Conservation (phyloP, 1,139 yeast species). For the Lodderomyces theae region DNA sequence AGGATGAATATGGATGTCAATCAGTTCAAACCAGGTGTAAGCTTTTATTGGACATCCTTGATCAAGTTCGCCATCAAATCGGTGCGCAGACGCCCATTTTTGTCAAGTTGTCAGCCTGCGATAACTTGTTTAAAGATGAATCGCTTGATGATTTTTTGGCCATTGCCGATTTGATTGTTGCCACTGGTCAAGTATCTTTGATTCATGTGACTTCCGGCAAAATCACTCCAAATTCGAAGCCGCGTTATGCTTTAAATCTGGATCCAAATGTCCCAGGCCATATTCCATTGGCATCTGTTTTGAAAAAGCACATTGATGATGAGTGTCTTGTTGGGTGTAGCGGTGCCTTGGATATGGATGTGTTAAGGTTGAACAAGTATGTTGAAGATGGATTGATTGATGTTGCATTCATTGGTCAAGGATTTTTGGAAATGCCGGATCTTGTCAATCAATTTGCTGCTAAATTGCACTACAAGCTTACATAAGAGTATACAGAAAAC, state of each 20-base stretch:
- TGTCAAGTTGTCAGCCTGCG: slow-evolving; percentile 43
- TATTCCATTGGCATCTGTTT: slow-evolving; percentile 33
- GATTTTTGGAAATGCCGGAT: slow-evolving; percentile 46
- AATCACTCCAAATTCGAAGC: slow-evolving; percentile 24
- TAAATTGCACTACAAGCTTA: slow-evolving; percentile 1
- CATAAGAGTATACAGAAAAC: neutral
- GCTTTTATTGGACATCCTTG: slow-evolving; percentile 56
- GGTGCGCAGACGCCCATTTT: slow-evolving; percentile 31
- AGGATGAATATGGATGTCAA: slow-evolving; percentile 51
- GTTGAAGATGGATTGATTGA: slow-evolving; percentile 44
- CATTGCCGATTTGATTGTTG: neutral
- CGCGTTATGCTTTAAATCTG: slow-evolving; percentile 11
- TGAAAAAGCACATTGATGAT: slow-evolving; percentile 42
- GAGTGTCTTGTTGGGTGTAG: slow-evolving; percentile 42
- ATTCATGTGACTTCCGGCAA: slow-evolving; percentile 58
- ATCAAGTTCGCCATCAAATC: slow-evolving; percentile 35
- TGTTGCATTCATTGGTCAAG: slow-evolving; percentile 43
- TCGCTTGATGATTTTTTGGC: slow-evolving; percentile 19
- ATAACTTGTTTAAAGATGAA: slow-evolving; percentile 24
- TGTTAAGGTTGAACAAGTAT: slow-evolving; percentile 33
- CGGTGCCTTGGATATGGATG: slow-evolving; percentile 35
- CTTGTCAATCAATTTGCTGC: slow-evolving; percentile 21
- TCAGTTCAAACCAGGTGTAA: slow-evolving; percentile 60
- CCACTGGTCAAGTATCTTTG: slow-evolving; percentile 14
- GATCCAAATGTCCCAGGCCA: slow-evolving; percentile 19